Percentiles rank a stretch among this genome's conserved stretches.
These are phyloP conservation scores for Gynostemma pentaphyllum DNA, from an alignment of 306 rosid genomes.

Conservation along the genomic window DNA sequence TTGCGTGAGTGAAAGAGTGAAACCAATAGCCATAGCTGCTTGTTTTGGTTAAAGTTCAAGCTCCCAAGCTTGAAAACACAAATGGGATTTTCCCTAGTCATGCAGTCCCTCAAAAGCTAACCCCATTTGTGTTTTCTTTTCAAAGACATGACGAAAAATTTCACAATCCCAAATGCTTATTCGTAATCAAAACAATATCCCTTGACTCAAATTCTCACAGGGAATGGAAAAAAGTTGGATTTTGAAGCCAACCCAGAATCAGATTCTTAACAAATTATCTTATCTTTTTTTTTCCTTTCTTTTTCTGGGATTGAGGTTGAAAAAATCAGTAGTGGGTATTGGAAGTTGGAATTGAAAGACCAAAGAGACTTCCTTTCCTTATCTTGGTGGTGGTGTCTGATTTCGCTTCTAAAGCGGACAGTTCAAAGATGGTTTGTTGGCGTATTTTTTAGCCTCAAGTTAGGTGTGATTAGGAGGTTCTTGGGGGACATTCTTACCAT, in stretches of 20 bases:
- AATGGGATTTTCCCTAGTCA: slow-evolving; percentile 45
- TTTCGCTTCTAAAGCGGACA: slow-evolving; percentile 10
- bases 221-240: not conserved
- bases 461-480: not conserved
- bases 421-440: slow-evolving; percentile 3
- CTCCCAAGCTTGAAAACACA: slow-evolving; percentile 51
- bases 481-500: not conserved
- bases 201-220: not conserved
- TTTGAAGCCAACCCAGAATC: not conserved
- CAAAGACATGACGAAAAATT: not conserved
- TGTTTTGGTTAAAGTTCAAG: slow-evolving; percentile 26
- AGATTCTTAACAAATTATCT: not conserved
- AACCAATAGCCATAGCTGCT: slow-evolving; percentile 52
- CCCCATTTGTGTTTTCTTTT: not conserved
- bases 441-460: not conserved
- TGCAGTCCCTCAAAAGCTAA: slow-evolving; percentile 44
- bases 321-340: too few relatives aligned
- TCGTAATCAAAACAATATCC: not conserved
- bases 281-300: too few relatives aligned
- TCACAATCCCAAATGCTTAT: not conserved
- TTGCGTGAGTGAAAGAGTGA: slow-evolving; percentile 26
- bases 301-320: too few relatives aligned
- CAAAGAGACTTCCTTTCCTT: slow-evolving; percentile 19
- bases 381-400: slow-evolving; percentile 6
- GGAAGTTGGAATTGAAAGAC: not conserved